These are phyloP conservation scores for Blastomyces silverae DNA, from an alignment of 2,329 filamentous ascomycete species.

Conservation along the genomic window DNA sequence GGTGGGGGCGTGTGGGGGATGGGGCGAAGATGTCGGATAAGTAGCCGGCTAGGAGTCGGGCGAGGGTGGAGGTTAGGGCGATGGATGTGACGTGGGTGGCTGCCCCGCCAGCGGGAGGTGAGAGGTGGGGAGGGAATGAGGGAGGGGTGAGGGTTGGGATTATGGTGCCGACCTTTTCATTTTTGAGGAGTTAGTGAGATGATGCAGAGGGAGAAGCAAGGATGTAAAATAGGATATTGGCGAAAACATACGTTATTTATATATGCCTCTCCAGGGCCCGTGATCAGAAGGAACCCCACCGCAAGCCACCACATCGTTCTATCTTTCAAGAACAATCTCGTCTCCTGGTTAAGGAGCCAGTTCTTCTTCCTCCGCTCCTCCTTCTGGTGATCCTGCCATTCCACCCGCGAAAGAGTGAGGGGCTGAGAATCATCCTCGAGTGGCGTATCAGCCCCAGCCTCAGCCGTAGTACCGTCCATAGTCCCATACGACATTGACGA, in stretches of 20 bases:
- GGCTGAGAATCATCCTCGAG: constrained; percentile 37
- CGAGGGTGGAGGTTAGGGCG: constrained; percentile 81
- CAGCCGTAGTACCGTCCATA: constrained; percentile 26
- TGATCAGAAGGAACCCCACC: constrained; percentile 82
- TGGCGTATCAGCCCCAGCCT: constrained; percentile 34
- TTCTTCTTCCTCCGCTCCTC: constrained; percentile 68
- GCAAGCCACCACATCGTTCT: constrained; percentile 95
- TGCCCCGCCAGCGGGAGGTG: constrained; percentile 55
- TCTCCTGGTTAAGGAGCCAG: constrained; percentile 88
- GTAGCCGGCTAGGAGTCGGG: constrained; percentile 80
- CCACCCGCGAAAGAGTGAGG: constrained; percentile 19
- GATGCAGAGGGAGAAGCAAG: not conserved
- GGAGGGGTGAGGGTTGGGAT: constrained; percentile 72
- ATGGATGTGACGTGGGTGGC: constrained; percentile 86
- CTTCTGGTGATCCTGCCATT: constrained; percentile 32
- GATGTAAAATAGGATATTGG: not conserved
- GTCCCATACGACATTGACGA: constrained; percentile 52
- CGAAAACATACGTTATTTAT: constrained; percentile 66
- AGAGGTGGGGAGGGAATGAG: constrained; percentile 47
- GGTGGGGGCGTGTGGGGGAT: constrained; percentile 54
- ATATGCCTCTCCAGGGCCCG: constrained; percentile 93
- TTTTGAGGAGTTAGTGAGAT: constrained; percentile 11
- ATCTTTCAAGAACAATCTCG: constrained; percentile 73
- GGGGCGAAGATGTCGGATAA: constrained; percentile 81
- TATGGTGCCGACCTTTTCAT: constrained; percentile 65